These are phyloP conservation scores for Alternaria dauci DNA, from an alignment of 2,329 filamentous ascomycete genomes.

Conservation along the genomic window DNA sequence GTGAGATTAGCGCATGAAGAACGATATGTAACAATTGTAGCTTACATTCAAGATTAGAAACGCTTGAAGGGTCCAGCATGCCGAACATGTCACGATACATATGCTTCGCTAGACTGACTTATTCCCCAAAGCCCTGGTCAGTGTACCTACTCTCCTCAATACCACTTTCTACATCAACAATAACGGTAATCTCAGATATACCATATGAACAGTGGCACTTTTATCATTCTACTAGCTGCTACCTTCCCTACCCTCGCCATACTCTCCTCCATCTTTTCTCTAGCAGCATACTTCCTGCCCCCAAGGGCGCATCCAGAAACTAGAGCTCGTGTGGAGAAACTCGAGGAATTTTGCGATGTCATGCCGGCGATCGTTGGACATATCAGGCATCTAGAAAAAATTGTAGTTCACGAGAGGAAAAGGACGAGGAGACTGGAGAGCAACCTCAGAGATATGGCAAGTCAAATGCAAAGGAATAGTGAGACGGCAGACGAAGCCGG, in stretches of 20 bases:
- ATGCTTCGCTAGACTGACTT: no score
- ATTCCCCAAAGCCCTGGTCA: no score
- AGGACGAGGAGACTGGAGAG: background rate
- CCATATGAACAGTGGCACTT: background rate
- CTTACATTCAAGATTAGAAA: no score
- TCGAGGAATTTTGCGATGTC: background rate
- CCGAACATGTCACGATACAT: no score
- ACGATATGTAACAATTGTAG: no score
- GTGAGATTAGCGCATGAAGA: no score
- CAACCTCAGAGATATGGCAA: background rate
- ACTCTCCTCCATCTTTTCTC: background rate
- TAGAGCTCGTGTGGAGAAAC: background rate
- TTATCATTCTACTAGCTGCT: background rate
- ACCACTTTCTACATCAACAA: no score
- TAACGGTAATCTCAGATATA: background rate
- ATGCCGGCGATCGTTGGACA: background rate
- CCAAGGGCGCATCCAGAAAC: background rate
- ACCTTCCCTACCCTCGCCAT: background rate
- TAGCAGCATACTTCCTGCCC: background rate
- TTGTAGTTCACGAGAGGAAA: background rate
- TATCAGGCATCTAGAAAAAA: background rate
- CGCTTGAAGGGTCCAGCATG: no score
- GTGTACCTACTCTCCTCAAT: no score
- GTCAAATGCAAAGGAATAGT: no score
- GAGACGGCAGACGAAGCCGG: no score